Conservation (phyloP, 495 filamentous ascomycete species). For the Annulohypoxylon stygium region DNA sequence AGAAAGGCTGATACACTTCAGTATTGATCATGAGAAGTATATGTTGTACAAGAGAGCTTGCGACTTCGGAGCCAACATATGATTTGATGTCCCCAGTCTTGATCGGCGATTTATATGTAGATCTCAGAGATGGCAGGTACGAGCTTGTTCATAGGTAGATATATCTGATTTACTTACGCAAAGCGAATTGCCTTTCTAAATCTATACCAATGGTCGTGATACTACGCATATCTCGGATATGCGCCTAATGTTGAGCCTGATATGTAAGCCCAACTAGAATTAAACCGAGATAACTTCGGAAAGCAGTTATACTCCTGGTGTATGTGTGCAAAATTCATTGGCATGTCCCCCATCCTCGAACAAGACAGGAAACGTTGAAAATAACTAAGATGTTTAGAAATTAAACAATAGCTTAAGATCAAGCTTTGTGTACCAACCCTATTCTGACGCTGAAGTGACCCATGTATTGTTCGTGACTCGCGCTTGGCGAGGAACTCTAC, state of each 20-base stretch:
- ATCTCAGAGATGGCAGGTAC: neutral
- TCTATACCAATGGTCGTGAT: neutral
- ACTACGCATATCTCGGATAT: neutral
- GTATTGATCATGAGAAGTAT: no score
- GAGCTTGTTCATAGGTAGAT: neutral
- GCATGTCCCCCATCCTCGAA: neutral
- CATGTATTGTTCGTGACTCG: conserved; percentile 18
- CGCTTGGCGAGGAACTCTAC: conserved; percentile 14
- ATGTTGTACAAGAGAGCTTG: no score
- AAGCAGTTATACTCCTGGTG: neutral
- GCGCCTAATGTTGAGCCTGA: neutral
- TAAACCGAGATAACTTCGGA: neutral
- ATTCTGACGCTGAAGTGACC: neutral
- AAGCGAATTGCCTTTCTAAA: neutral
- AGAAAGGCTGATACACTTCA: no score
- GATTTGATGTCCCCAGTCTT: no score
- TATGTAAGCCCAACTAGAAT: neutral
- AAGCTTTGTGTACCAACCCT: neutral
- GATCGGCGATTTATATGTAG: neutral
- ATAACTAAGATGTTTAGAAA: conserved; percentile 22
- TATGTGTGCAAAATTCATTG: neutral
- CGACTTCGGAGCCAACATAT: no score
- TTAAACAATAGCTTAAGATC: conserved; percentile 41
- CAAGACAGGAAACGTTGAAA: neutral
- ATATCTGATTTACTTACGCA: neutral